Evolutionary conservation across 345 rosid genomes (phyloP).

Genomic region (Eucalyptus curtisii): DNA sequence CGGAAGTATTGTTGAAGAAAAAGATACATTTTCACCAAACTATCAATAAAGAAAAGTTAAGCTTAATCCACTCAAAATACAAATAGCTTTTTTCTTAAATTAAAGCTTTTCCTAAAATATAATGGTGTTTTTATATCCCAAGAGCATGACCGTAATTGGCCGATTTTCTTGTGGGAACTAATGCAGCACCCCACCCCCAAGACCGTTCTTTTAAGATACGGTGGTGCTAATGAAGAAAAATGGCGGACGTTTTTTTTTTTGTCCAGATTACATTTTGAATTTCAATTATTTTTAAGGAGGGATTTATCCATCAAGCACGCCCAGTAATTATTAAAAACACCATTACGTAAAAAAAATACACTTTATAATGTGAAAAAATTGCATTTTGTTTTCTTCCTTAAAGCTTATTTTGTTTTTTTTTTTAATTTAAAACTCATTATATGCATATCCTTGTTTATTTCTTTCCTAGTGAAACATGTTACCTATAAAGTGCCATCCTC

Average conservation of each 20-base stretch:
- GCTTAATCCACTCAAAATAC: neutral
- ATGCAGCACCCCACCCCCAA: neutral
- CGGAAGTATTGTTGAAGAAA: too few species aligned
- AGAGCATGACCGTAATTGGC: too few species aligned
- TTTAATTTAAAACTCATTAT: neutral
- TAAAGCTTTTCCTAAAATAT: neutral
- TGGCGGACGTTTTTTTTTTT: neutral
- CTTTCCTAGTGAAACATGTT: neutral
- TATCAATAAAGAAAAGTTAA: neutral
- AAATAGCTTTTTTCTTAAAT: too few species aligned
- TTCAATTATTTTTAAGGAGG: neutral
- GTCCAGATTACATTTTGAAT: neutral
- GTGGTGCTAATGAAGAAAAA: neutral
- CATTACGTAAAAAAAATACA: too few species aligned
- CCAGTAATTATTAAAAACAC: neutral
- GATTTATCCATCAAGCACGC: neutral
- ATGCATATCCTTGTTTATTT: neutral
- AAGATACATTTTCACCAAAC: neutral
- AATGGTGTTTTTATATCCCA: too few species aligned
- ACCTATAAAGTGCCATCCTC: neutral
- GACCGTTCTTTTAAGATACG: too few species aligned
- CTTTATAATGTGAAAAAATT: too few species aligned
- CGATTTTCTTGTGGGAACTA: neutral
- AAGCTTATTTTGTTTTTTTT: too few species aligned
- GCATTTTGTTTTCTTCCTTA: neutral